A percentile compares a stretch with the other conserved stretches of the same genome.
Evolutionary conservation across 805 yeast species (phyloP).

Genomic region (Saturnispora bothae): DNA sequence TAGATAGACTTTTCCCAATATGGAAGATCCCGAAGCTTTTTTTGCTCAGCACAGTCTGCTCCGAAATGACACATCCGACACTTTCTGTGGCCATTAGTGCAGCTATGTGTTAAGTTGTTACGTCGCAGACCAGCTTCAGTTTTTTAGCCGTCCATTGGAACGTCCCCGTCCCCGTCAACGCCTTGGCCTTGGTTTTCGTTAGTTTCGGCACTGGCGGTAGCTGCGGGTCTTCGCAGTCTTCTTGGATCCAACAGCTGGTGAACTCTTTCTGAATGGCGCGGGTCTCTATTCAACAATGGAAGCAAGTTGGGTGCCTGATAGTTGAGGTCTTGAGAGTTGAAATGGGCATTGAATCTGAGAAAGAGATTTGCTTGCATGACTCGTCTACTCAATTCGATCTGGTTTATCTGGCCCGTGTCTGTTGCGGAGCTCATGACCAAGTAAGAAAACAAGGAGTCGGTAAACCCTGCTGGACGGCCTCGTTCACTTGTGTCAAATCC

Average conservation of each 20-base stretch:
- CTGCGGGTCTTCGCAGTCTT: too few relatives aligned
- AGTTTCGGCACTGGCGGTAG: too few relatives aligned
- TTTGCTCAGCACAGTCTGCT: background rate
- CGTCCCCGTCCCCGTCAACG: constrained; percentile 34
- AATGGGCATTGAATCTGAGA: constrained; percentile 6
- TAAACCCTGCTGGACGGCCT: constrained; percentile 5
- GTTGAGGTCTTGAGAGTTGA: constrained; percentile 4
- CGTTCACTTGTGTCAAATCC: constrained; percentile 6
- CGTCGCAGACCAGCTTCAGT: too few relatives aligned
- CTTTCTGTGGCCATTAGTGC: background rate
- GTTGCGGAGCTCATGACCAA: constrained; percentile 4
- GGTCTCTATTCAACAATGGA: too few relatives aligned
- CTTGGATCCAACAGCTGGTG: too few relatives aligned
- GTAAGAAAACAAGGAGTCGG: constrained; percentile 3
- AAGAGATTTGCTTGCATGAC: constrained; percentile 8
- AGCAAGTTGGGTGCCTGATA: constrained; percentile 5
- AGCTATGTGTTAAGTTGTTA: background rate
- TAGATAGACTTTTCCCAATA: constrained; percentile 11
- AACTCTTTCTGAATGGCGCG: too few relatives aligned
- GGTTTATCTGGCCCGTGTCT: constrained; percentile 7
- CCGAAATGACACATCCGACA: too few relatives aligned
- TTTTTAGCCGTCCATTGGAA: too few relatives aligned
- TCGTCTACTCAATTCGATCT: constrained; percentile 6
- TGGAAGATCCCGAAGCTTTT: background rate
- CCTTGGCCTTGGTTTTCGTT: too few relatives aligned